Evolutionary conservation across 805 yeast genomes (phyloP).

Genomic region (Metschnikowia dekortorum): DNA sequence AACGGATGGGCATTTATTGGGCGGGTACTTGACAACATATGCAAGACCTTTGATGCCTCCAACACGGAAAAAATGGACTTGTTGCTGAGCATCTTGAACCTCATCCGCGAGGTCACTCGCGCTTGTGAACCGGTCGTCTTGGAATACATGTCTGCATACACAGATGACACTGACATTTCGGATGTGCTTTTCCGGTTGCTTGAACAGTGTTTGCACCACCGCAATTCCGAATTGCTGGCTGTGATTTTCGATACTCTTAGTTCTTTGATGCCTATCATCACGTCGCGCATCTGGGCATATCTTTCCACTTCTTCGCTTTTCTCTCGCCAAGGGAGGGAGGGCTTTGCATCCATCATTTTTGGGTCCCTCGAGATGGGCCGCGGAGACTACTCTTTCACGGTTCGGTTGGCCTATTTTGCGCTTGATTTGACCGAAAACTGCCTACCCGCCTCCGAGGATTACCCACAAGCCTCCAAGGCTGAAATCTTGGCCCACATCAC

Average conservation of each 20-base stretch:
- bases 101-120: constrained; percentile 46
- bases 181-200: constrained; percentile 63
- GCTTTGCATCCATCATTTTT: constrained; percentile 54
- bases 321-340: constrained; percentile 57
- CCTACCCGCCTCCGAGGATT: constrained; percentile 32
- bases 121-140: constrained; percentile 18
- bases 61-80: constrained; percentile 37
- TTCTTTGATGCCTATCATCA: constrained; percentile 43
- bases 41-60: constrained; percentile 34
- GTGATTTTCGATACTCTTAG: constrained; percentile 48
- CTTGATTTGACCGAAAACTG: constrained; percentile 51
- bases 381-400: constrained; percentile 63
- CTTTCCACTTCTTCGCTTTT: constrained; percentile 63
- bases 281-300: constrained; percentile 77
- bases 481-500: constrained; percentile 53
- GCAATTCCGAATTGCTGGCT: constrained; percentile 44
- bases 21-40: constrained; percentile 63
- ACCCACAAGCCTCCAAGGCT: constrained; percentile 37
- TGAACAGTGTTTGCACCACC: constrained; percentile 59
- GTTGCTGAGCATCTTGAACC: constrained; percentile 39
- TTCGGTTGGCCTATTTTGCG: constrained; percentile 54
- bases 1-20: constrained; percentile 90
- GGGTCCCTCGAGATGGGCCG: constrained; percentile 69
- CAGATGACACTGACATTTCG: constrained; percentile 53
- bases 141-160: constrained; percentile 44